Base-by-base conservation (phyloP, 2,329 filamentous ascomycete species). In the Dendryphion nanum region DNA sequence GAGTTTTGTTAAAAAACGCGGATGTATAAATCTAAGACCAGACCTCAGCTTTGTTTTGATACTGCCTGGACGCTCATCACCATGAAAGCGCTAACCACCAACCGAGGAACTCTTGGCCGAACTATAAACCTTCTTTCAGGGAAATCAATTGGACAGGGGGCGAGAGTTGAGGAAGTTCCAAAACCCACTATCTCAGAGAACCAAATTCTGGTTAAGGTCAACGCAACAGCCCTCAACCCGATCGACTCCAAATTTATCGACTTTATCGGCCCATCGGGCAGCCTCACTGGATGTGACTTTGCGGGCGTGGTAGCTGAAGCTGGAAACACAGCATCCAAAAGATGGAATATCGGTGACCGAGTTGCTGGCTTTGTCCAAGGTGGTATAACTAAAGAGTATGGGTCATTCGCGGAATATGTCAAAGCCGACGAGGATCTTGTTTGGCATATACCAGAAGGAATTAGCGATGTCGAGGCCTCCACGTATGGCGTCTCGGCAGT, bases 221-320 rank as follows among this genome's bases (percentile, higher is more conserved):
- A 72, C 34, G 62, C 69, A 33, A 66, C 69, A 8, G 62, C 73
- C 26, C 53, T 82, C 41, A 83, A 83, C 59, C 78, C 79, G 0
- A 75, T 75, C 15, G 81, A 84, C 69, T 76, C 77, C 69, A 83
- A 83, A 57, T 44, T 76, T 21, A 37, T 48, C 18, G 37, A 45
- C 18, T 17, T 37, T 15, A 24, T 42, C 14, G 28, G 35, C 6
- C 37, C 44, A 10, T 6, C 35, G 5, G 38, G 35, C 17, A 13
- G 2, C 29, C 40, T 43, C 10, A 44, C 70, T 1, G 76, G 76
- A 18, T 75, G 70, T 45, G 73, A 77, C 48, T 75, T 64, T 37
- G 58, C 71, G 13, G 76, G 77, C 47, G 39, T 41, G 4, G 33
- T 48, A 10, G 64, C 69, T 3, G 63, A 58, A 7, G 23, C 46